These are phyloP conservation scores for Globisporangium takayamanum DNA, from an alignment of 352 stramenopile genomes.

Conservation along the genomic window DNA sequence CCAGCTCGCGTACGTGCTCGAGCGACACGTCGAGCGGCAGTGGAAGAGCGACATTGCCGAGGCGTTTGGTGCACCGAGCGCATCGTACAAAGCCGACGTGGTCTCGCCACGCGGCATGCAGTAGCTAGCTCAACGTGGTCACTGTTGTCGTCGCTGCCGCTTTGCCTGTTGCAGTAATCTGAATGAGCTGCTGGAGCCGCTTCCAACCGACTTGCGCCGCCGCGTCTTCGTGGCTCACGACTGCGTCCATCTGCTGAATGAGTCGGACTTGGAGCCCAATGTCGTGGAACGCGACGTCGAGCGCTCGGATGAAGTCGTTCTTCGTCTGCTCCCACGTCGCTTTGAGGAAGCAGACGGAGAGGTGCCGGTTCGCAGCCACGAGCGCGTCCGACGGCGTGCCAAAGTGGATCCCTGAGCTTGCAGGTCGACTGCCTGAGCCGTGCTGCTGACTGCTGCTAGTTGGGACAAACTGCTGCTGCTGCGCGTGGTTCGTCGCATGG, in stretches of 20 bases:
- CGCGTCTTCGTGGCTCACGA: conserved; percentile 8
- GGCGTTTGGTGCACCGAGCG: conserved; percentile 30
- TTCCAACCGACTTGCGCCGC: conserved; percentile 18
- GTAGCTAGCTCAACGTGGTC: conserved; percentile 1
- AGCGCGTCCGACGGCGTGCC: conserved; percentile 26
- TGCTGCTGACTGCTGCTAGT: conserved; percentile 1
- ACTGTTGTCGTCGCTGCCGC: background rate
- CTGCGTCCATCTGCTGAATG: conserved; percentile 39
- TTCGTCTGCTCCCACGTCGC: conserved; percentile 40
- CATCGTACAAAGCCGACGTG: conserved; percentile 29
- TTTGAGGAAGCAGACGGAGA: conserved; percentile 29
- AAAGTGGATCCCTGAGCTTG: conserved; percentile 23
- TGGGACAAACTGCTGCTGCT: conserved; percentile 26
- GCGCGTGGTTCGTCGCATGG: conserved; percentile 27
- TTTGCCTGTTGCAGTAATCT: conserved; percentile 23
- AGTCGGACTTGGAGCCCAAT: conserved; percentile 37
- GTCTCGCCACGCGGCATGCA: background rate
- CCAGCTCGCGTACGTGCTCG: conserved; percentile 62
- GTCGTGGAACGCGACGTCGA: conserved; percentile 33
- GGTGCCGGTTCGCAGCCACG: conserved; percentile 17
- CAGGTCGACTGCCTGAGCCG: background rate
- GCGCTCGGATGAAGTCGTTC: conserved; percentile 28
- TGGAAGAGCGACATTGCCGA: conserved; percentile 30
- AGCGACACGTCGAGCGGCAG: conserved; percentile 58
- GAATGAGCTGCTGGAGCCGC: conserved; percentile 34